A percentile compares a stretch with the other conserved stretches of the same genome.
These are phyloP conservation scores for Fusarium piperis DNA, from an alignment of 2,329 filamentous ascomycete species.

Conservation along the genomic window DNA sequence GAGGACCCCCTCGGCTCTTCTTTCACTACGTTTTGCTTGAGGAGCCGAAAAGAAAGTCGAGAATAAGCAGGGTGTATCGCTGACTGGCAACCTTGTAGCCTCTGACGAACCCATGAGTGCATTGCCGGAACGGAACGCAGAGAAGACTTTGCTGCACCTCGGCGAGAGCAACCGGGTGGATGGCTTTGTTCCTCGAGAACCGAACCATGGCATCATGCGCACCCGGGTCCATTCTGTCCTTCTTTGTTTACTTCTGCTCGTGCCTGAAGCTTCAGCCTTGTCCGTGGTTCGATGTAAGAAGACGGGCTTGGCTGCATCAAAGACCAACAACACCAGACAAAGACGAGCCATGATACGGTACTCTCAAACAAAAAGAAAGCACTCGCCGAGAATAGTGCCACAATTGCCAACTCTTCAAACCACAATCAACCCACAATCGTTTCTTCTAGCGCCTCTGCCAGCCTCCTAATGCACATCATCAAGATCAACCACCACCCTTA, in stretches of 20 bases:
- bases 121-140: slow-evolving; percentile 11
- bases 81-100: slow-evolving; percentile 8
- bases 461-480: slow-evolving; percentile 32
- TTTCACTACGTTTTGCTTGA: not conserved
- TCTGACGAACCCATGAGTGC: slow-evolving; percentile 19
- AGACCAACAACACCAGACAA: not conserved
- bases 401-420: not conserved
- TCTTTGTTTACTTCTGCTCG: not conserved
- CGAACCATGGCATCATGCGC: slow-evolving; percentile 12
- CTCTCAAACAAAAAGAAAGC: not conserved
- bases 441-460: slow-evolving; percentile 25
- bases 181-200: not conserved
- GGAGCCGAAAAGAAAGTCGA: not conserved
- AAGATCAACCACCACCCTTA: slow-evolving; percentile 10
- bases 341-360: not conserved
- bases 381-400: not conserved
- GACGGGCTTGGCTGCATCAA: not conserved
- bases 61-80: slow-evolving; percentile 16
- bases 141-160: not conserved
- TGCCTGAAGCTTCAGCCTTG: not conserved
- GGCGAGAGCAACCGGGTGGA: not conserved
- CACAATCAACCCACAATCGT: not conserved
- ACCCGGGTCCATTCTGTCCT: not conserved
- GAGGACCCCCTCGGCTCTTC: slow-evolving; percentile 2
- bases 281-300: not conserved